phyloP scores from a whole-genome alignment of 2,329 filamentous ascomycete genomes.

The Fusarium pseudocircinatum region DNA sequence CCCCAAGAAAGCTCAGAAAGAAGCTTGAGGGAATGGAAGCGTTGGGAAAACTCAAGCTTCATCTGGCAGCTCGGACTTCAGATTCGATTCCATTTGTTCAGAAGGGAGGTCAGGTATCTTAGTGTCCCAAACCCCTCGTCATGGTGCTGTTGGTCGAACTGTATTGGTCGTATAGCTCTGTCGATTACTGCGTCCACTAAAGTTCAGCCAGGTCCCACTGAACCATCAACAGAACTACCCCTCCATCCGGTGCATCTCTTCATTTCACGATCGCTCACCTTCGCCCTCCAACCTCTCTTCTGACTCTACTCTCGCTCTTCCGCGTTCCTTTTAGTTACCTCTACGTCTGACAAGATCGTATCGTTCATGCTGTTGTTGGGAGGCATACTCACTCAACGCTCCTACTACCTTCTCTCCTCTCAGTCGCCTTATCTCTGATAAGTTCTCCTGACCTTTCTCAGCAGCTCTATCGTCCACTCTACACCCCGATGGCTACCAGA shows the following conservation, averaged over 20 bases:
- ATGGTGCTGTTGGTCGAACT: constrained; percentile 4
- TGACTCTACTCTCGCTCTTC: background rate
- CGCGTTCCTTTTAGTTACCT: background rate
- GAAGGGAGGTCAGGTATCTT: background rate
- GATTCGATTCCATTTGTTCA: background rate
- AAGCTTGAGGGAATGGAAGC: background rate
- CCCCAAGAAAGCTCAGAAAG: background rate
- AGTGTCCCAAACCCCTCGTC: constrained; percentile 10
- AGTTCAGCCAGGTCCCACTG: constrained; percentile 17
- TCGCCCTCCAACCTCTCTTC: constrained; percentile 1
- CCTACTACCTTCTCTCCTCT: constrained; percentile 17
- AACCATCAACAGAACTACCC: constrained; percentile 14
- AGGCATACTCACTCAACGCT: constrained; percentile 10
- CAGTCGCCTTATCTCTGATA: constrained; percentile 16
- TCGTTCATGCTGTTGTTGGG: constrained; percentile 21
- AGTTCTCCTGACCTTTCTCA: constrained; percentile 11
- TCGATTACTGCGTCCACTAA: background rate
- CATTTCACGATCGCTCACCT: background rate
- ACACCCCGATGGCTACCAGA: constrained; percentile 75
- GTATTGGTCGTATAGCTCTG: constrained; percentile 7
- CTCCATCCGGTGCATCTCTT: constrained; percentile 12
- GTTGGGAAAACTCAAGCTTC: background rate
- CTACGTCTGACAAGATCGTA: constrained; percentile 3
- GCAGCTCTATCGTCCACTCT: background rate
- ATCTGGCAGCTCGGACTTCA: background rate